Base-by-base conservation (phyloP, 805 yeast genomes). In the Metschnikowia arizonensis region DNA sequence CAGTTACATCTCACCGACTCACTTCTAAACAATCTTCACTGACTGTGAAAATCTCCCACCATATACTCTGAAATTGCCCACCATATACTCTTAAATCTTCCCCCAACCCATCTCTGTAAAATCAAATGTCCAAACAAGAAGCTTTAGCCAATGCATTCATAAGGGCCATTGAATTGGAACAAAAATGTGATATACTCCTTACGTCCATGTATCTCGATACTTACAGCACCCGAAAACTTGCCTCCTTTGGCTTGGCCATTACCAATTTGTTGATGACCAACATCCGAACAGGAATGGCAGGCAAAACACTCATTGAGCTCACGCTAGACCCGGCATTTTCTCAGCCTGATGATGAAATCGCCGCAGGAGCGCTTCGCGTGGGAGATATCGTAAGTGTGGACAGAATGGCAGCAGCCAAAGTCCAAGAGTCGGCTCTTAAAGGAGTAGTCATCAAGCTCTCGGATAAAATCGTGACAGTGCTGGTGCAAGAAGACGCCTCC, bases 381-480 rank as follows among this genome's bases (percentile, higher is more conserved):
- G 96, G 96, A 11, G 97, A 88, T 63, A 81, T 87, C 33, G 90
- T 88, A 2, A 76, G 72, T 52, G 48, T 87, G 10, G 81, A 82
- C 18, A 68, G 65, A 44, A 70, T 75, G 68, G 66, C 72, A 0
- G 50, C 61, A 1, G 15, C 57, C 31, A 48, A 43, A 12, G 45
- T 49, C 3, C 61, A 57, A 33, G 46, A 55, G 24, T 50, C 53
- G 5, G 56, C 65, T 2, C 45, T 82, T 5, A 83, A 77, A 48
- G 96, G 85, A 7, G 93, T 88, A 0, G 77, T 90, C 0, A 73
- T 79, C 7, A 77, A 78, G 45, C 65, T 82, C 0, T 66, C 77
- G 0, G 61, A 69, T 2, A 73, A 64, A 17, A 61, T 71, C 12
- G 63, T 90, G 3, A 68, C 76, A 0, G 64, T 89, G 3, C 78